Percentiles rank a stretch among this genome's conserved stretches.
Evolutionary conservation across 169 alveolate species (phyloP).

Genomic region (Cryptosporidium andersoni): DNA sequence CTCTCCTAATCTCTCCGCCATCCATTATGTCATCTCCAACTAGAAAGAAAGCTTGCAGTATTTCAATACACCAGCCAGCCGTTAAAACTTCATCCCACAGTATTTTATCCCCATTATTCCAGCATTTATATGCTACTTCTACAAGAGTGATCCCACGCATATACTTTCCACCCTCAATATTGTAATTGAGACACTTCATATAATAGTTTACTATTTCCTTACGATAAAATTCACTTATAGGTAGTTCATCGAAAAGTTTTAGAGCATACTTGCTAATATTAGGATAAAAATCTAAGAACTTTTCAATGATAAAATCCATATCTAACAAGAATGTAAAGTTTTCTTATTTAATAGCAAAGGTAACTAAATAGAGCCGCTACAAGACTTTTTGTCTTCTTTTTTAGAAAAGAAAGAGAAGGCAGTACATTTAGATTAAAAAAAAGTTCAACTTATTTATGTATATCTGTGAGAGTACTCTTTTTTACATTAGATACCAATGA

Average conservation of each 20-base stretch:
- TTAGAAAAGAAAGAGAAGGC: not conserved
- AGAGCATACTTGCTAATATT: not conserved
- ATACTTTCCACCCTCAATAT: not conserved
- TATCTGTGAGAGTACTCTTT: not conserved
- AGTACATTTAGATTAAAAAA: too few species aligned
- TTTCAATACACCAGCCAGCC: not conserved
- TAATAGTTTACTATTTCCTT: not conserved
- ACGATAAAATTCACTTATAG: not conserved
- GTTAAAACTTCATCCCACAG: not conserved
- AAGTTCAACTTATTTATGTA: not conserved
- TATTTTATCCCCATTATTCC: not conserved
- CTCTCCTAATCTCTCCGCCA: slow-evolving; percentile 5
- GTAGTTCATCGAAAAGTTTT: not conserved
- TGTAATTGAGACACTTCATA: not conserved
- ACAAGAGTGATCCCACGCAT: slow-evolving; percentile 2
- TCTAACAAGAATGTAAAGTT: not conserved
- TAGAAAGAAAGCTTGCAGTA: slow-evolving; percentile 4
- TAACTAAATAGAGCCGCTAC: too few species aligned
- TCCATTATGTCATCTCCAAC: slow-evolving; percentile 11
- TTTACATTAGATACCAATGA: slow-evolving; percentile 20
- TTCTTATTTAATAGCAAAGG: too few species aligned
- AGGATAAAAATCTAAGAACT: not conserved
- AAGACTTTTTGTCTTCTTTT: not conserved
- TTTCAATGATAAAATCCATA: not conserved
- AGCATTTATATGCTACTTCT: not conserved